phyloP scores from a whole-genome alignment of 768 basidiomycete genomes.

The Coprinopsis strossmayeri region DNA sequence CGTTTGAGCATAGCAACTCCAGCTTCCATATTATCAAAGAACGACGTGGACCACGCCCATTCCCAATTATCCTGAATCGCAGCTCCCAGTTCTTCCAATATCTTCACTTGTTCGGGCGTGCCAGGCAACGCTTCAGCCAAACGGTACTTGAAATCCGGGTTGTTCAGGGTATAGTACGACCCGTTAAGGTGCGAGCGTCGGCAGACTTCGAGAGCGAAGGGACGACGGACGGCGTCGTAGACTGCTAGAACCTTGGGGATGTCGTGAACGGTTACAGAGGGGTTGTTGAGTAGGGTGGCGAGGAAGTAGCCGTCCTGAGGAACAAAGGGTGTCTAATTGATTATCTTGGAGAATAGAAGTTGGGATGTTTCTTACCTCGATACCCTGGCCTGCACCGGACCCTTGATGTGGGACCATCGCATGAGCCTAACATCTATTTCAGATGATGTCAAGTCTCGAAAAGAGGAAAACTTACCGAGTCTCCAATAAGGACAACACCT shows the following conservation, averaged over 20 bases:
- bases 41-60: constrained; percentile 41
- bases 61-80: constrained; percentile 25
- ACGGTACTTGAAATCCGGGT: constrained; percentile 22
- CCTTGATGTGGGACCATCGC: constrained; percentile 43
- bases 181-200: constrained; percentile 22
- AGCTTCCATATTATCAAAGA: constrained; percentile 8
- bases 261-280: constrained; percentile 19
- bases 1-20: constrained; percentile 8
- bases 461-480: constrained; percentile 15
- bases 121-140: constrained; percentile 14
- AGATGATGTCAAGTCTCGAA: neutral
- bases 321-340: constrained; percentile 15
- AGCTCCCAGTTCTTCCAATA: constrained; percentile 24
- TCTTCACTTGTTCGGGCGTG: neutral
- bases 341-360: constrained; percentile 19
- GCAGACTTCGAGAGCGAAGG: constrained; percentile 25
- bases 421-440: constrained; percentile 24
- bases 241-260: constrained; percentile 24
- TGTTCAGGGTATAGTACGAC: constrained; percentile 27
- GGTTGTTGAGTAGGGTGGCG: constrained; percentile 32
- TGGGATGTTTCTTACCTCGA: constrained; percentile 26
- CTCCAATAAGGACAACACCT: constrained; percentile 18
- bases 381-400: constrained; percentile 42
- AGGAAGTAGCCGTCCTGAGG: constrained; percentile 39
- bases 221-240: constrained; percentile 32